Base-by-base conservation (phyloP, 2,329 filamentous ascomycete species). In the Karstenula rhodostoma region DNA sequence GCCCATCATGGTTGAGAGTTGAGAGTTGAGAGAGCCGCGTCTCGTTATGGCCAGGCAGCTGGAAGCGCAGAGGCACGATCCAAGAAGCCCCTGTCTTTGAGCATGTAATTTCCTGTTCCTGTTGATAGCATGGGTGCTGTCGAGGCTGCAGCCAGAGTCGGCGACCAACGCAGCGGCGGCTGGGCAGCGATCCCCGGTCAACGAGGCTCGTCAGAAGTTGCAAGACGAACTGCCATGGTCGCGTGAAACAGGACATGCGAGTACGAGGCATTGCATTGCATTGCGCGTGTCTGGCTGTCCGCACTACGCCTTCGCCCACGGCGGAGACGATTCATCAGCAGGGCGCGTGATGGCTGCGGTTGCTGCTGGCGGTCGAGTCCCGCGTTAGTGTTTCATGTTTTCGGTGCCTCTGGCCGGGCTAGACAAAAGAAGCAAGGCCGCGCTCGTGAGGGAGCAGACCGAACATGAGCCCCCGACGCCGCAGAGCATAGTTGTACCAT, bases 321-420 rank as follows among this genome's bases (percentile, higher is more conserved):
- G 44, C 44, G 44, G 23, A 17, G 8, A 27, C 27, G 44, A 5
- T 13, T 7, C 42, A 44, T 50, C 47, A 50, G 47, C 47, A 50
- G 47, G n/a, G 49, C 23, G 44, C 49, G 49, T 52, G 49, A 52
- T 40, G 12, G n/a, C 13, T n/a, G 29, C 19, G 17, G 8, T 37
- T 32, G 48, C 40, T 51, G 48, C 15, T 51, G 32, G 27, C 47
- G 10, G 35, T 43, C 33, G 27, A 51, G 48, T n/a, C 32, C 32
- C n/a, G 48, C 29, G 33, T 44, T 54, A 25, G 51, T 32, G 51
- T 54, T 54, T 54, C 51, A 54, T 44, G 37, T 54, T 54, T 23
- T 22, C 23, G 48, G 48, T 51, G 48, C 29, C 9, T 37, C 25
- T 53, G 50, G 40, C 22, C 23, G n/a, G 35, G n/a, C 50, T 40